A percentile compares a stretch with the other conserved stretches of the same genome.
phyloP scores from a whole-genome alignment of 2,329 filamentous ascomycete species.

The Fusarium subglutinans region DNA sequence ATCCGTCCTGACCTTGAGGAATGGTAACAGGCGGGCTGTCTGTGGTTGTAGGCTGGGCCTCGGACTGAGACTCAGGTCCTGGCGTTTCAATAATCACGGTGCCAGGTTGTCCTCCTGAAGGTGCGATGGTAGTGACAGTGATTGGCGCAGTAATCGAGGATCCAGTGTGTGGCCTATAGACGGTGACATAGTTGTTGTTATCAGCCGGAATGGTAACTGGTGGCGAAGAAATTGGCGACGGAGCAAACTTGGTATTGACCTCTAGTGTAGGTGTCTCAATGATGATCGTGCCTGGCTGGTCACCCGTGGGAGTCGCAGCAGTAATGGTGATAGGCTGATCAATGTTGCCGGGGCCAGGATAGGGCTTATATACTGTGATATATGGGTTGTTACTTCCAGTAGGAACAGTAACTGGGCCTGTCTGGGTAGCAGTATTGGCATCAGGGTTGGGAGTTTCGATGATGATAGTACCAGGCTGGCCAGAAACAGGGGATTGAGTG shows the following conservation, averaged over 20 bases:
- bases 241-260: slow-evolving; percentile 24
- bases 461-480: slow-evolving; percentile 23
- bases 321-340: slow-evolving; percentile 28
- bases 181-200: slow-evolving; percentile 14
- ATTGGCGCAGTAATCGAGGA: slow-evolving; percentile 22
- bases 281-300: slow-evolving; percentile 24
- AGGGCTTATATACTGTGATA: slow-evolving; percentile 26
- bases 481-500: slow-evolving; percentile 21
- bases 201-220: slow-evolving; percentile 8
- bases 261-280: slow-evolving; percentile 27
- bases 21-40: slow-evolving; percentile 13
- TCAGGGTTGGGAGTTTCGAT: slow-evolving; percentile 28
- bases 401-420: slow-evolving; percentile 16
- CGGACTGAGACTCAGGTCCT: not conserved
- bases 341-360: slow-evolving; percentile 29
- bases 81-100: slow-evolving; percentile 32
- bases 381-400: slow-evolving; percentile 18
- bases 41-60: not conserved
- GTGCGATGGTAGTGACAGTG: slow-evolving; percentile 32
- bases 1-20: slow-evolving; percentile 27
- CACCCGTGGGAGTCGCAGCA: slow-evolving; percentile 10
- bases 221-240: not conserved
- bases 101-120: slow-evolving; percentile 27
- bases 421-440: slow-evolving; percentile 16
- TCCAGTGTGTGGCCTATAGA: slow-evolving; percentile 26